Evolutionary conservation across 768 basidiomycete genomes (phyloP), one percentile per base, ranked within the genome.

Genomic region (Amanita jacksonii): DNA sequence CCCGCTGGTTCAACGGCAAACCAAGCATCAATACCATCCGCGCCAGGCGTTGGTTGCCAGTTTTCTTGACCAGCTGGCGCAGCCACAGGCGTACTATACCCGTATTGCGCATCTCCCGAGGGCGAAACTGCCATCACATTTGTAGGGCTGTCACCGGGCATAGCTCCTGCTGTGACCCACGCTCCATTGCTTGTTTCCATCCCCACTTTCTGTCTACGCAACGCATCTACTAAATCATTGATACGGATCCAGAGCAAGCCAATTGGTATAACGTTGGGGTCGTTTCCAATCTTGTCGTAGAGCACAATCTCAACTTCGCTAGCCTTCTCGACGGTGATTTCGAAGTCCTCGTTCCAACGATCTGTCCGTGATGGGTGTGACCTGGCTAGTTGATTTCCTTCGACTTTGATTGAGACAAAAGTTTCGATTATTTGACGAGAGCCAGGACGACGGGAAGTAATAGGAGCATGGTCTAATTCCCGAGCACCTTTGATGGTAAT

Each of bases 1-100:
- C 96, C 96, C n/a, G 86, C 92, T 36, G 96, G 94, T 59, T 98
- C 94, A 13, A 98, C 89, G 4, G 89, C 79, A 58, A 98, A 98
- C 93, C 93, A 98, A 0, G 87, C 90, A 51, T 96, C 91, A 33
- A 98, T 81, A 8, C 92, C 94, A 52, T 97, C 93, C 27, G 27
- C 12, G 3, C 62, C 56, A 24, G 58, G 59, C 12, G 55, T 52
- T 32, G 61, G 60, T 42, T 59, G 60, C 27, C 32, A 45, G 35
- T 22, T 28, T 15, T 18, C 36, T 31, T 34, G 34, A 25, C 32
- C 30, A 6, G 12, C 20, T 23, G 66, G 60, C 22, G 72, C 63
- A 33, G 31, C 12, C 22, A 42, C 41, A 31, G 68, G 70, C 33
- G 70, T 69, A 39, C 67, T 67, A 57, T 68, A 66, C 44, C 68